phyloP scores from a whole-genome alignment of 1,284 basidiomycete genomes.

The Apiotrichum montevideense region DNA sequence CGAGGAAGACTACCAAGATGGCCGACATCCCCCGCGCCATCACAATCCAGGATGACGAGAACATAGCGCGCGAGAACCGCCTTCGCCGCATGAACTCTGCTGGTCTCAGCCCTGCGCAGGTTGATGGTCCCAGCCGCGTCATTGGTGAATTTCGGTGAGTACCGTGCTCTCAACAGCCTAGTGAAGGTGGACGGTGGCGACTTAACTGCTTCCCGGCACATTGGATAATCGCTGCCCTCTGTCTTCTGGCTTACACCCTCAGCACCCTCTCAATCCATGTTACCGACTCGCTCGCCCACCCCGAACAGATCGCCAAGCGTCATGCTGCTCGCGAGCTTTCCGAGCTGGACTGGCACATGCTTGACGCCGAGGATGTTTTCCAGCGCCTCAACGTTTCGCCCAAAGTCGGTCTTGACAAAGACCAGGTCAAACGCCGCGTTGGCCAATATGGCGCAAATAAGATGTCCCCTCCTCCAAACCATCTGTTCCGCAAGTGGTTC shows the following conservation, averaged over 20 bases:
- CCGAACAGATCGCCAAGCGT: slow-evolving; percentile 9
- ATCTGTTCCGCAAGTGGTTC: slow-evolving; percentile 46
- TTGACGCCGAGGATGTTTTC: slow-evolving; percentile 50
- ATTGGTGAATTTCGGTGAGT: slow-evolving; percentile 39
- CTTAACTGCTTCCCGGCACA: too few relatives aligned
- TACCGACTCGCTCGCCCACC: slow-evolving; percentile 31
- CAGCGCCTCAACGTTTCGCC: slow-evolving; percentile 52
- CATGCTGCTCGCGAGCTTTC: slow-evolving; percentile 30
- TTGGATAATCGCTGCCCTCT: too few relatives aligned
- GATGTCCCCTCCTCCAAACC: slow-evolving; percentile 45
- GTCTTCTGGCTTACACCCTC: neutral
- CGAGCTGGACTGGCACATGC: slow-evolving; percentile 55
- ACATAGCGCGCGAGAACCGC: slow-evolving; percentile 12
- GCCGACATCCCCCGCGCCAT: slow-evolving; percentile 16
- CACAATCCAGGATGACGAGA: slow-evolving; percentile 23
- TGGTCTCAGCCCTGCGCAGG: slow-evolving; percentile 17
- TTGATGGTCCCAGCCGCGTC: slow-evolving; percentile 25
- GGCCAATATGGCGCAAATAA: slow-evolving; percentile 46
- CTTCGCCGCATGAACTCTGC: slow-evolving; percentile 27
- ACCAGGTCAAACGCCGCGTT: slow-evolving; percentile 52
- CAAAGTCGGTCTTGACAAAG: slow-evolving; percentile 51
- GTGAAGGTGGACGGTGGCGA: too few relatives aligned
- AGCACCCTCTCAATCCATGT: slow-evolving; percentile 44
- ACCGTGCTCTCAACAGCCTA: too few relatives aligned
- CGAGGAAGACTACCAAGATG: neutral